Percentiles rank a stretch among this genome's conserved stretches.
These are phyloP conservation scores for Cyberlindnera misumaiensis DNA, from an alignment of 805 yeast genomes.

Conservation along the genomic window DNA sequence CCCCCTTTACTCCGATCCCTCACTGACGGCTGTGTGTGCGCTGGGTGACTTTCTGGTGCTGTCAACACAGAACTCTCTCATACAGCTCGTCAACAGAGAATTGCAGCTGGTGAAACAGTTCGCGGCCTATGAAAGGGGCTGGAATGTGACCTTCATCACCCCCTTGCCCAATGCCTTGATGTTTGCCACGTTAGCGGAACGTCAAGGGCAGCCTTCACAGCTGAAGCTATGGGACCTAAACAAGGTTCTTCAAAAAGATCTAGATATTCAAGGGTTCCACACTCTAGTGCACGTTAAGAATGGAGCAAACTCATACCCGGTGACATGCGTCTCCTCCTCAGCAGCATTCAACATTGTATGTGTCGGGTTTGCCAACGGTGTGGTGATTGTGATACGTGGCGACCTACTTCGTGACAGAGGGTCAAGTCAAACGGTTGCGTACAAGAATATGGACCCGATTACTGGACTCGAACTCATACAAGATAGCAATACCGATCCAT, in stretches of 20 bases:
- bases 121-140: slow-evolving; percentile 58
- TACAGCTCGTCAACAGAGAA: slow-evolving; percentile 51
- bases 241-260: slow-evolving; percentile 30
- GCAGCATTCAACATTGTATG: slow-evolving; percentile 57
- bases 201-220: slow-evolving; percentile 60
- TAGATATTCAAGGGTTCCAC: slow-evolving; percentile 41
- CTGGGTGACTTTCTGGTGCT: slow-evolving; percentile 50
- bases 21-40: slow-evolving; percentile 57
- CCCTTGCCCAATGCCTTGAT: slow-evolving; percentile 41
- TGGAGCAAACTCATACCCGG: slow-evolving; percentile 72
- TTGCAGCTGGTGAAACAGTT: slow-evolving; percentile 45
- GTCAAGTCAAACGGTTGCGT: slow-evolving; percentile 75
- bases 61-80: slow-evolving; percentile 44
- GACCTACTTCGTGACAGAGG: slow-evolving; percentile 87
- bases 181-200: slow-evolving; percentile 68
- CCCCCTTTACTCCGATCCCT: slow-evolving; percentile 75
- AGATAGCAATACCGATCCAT: slow-evolving; percentile 34
- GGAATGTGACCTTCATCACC: slow-evolving; percentile 53
- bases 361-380: slow-evolving; percentile 80
- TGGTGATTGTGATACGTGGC: slow-evolving; percentile 76
- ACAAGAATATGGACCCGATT: slow-evolving; percentile 66
- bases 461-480: slow-evolving; percentile 62
- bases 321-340: slow-evolving; percentile 56
- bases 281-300: slow-evolving; percentile 58
- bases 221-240: slow-evolving; percentile 70